Evolutionary conservation across 202 grass and related monocot species (phyloP), one percentile per base, ranked within the genome.

Genomic region (Digitaria exilis): DNA sequence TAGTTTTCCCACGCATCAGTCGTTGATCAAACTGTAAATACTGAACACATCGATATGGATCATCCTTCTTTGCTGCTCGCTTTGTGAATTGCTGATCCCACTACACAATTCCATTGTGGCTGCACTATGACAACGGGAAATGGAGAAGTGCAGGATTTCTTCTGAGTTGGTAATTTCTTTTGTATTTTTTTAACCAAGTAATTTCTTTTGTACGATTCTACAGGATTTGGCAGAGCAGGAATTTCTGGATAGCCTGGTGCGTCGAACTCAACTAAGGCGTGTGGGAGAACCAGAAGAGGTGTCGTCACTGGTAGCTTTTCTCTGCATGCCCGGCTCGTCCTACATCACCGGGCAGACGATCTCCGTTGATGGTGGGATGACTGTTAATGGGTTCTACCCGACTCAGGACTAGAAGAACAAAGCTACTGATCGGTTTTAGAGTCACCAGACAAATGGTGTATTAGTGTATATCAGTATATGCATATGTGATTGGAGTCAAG

Each of bases 221-320:
- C 74, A 94, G 89, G 9, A 84, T 35, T 68, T 92, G 30, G 64
- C 87, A 16, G 8, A 86, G 21, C 77, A 88, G 58, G 82, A 84
- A 56, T 81, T 92, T 22, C 17, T 83, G 69, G 74, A 77, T 29
- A 80, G 21, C 25, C 13, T 94, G 28, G 15, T 88, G 9, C 66
- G 41, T 21, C 75, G 87, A 71, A 94, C 89, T 22, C 89, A 89
- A 2, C 69, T 92, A 25, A 51, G 75, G 59, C 75, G 89, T 57
- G 65, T 95, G 22, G 87, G 89, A 42, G 89, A 95, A 69, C 85
- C 92, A 50, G 87, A 77, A 21, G 89, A 95, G 79, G 89, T 89
- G 22, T 88, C 89, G 21, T 89, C 92, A 24, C 52, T 89, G 14
- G 92, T 94, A 42, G 87, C 84, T 3, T 91, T 85, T 79, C 76